These are phyloP conservation scores for Aspergillus sp. DNA, from an alignment of 2,329 filamentous ascomycete species.

Conservation along the genomic window DNA sequence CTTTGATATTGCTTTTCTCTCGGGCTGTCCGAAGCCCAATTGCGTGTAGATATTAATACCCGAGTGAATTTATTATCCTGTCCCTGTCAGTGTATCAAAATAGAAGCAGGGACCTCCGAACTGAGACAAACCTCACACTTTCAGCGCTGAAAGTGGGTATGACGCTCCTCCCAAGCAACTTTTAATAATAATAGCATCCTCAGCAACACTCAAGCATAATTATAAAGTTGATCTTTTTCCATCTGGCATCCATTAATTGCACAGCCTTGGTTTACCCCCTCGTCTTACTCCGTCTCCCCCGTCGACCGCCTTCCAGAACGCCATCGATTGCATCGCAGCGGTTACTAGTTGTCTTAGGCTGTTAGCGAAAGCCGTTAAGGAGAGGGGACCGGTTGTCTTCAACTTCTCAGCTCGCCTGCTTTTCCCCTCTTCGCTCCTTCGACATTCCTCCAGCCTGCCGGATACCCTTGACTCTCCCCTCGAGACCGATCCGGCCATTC, in stretches of 20 bases:
- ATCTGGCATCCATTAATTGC: not conserved
- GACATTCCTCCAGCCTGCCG: constrained; percentile 1
- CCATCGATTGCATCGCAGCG: not conserved
- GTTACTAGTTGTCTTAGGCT: not conserved
- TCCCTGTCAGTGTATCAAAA: constrained; percentile 1
- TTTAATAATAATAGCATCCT: constrained; percentile 1
- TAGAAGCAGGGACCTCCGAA: constrained; percentile 12
- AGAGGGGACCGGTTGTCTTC: constrained; percentile 12
- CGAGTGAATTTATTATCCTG: not conserved
- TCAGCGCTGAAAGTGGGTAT: constrained; percentile 19
- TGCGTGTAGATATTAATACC: not conserved
- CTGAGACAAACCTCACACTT: constrained; percentile 26
- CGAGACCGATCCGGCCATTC: not conserved
- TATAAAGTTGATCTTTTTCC: not conserved
- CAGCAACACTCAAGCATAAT: not conserved
- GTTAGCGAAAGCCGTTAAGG: constrained; percentile 16
- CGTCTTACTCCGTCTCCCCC: not conserved
- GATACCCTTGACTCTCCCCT: constrained; percentile 1
- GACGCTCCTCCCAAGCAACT: not conserved
- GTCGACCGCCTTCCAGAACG: constrained; percentile 30
- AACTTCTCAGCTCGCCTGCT: constrained; percentile 4
- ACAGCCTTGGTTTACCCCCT: constrained; percentile 22
- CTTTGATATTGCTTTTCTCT: constrained; percentile 6
- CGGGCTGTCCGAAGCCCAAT: not conserved
- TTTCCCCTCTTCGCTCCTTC: constrained; percentile 3